Evolutionary conservation across 2,329 filamentous ascomycete species (phyloP), one percentile per base, ranked within the genome.

Genomic region (Aspergillus costaricaensis): DNA sequence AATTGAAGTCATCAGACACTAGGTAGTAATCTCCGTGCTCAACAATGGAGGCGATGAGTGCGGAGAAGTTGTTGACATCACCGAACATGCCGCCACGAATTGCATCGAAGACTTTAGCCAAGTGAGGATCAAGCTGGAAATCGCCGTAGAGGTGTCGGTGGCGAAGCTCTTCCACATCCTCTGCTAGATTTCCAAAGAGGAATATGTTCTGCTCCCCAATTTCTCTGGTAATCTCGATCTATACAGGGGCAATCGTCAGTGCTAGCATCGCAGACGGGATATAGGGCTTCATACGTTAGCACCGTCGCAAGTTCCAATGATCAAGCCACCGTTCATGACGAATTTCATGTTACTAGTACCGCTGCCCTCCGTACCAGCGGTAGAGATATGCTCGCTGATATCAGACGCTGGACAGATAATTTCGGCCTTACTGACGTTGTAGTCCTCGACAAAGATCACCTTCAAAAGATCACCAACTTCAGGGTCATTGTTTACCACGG

Each of bases 341-440:
- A 99, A 99, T 79, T 99, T 99, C 95, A 99, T 99, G 86, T 99
- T 99, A 72, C 91, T 96, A 12, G 92, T 96, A 64, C 94, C 94
- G 65, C 83, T 86, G 25, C 86, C 87, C 70, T 99, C 95, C 1
- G 95, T 99, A 53, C 95, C 95, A 39, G 95, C 95, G 23, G 95
- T 99, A 2, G 95, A 98, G 72, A 99, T 99, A 76, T 99, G 95
- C 81, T 99, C 95, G 78, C 92, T 96, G 71, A 99, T 89, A 71
- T 99, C 95, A 19, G 92, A 96, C 12, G 95, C 95, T 12, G 95
- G 95, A 65, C 87, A 86, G 71, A 99, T 97, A 72, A 98, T 93
- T 80, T 99, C 95, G 3, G 95, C 95, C 83, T 99, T 99, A 86
- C 92, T 96, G 73, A 99, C 95, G 68, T 99, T 99, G 85, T 99